Base-by-base conservation (phyloP, 1,284 basidiomycete species). In the Wolfiporia cocos region DNA sequence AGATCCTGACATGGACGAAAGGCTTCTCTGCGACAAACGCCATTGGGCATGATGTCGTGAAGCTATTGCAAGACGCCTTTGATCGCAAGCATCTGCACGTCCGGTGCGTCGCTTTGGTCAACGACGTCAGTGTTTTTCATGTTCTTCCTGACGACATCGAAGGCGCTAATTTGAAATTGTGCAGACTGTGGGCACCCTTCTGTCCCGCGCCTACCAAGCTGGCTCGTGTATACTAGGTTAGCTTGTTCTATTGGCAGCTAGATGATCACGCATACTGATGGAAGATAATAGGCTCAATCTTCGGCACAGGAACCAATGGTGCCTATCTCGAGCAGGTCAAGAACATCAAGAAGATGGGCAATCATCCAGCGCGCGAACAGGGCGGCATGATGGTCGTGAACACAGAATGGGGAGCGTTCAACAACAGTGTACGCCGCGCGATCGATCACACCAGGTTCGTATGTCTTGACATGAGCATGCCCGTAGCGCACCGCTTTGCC, bases 231-330 rank as follows among this genome's bases (percentile, higher is more conserved):
- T 93, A 19, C 76, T 94, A 26, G 95, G 91, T 49, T 49, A 5
- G 15, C 14, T 17, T 34, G 19, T n/a, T 28, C 9, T 24, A 6
- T 36, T 11, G 17, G 2, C n/a, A 9, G 18, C 37, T 32, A 22
- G 20, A 20, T n/a, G n/a, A n/a, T n/a, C n/a, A n/a, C n/a, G n/a
- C n/a, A n/a, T n/a, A n/a, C 34, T 24, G 29, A 33, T 20, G 2
- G 21, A 24, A 18, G n/a, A 20, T 36, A 40, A 23, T 36, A 64
- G 60, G 64, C 37, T 86, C 84, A 49, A 99, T 98, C 58, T 98
- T 98, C 58, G 95, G 95, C 20, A 99, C 96, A 0, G 96, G 95
- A 9, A 99, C 96, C 5, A 99, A 99, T 61, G 95, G 95, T 34
- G 96, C 95, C 9, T 98, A 94, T 66, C 78, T 99, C 34, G 95